Conservation (phyloP, 1,284 basidiomycete species). For the Phellinidium pouzarii region DNA sequence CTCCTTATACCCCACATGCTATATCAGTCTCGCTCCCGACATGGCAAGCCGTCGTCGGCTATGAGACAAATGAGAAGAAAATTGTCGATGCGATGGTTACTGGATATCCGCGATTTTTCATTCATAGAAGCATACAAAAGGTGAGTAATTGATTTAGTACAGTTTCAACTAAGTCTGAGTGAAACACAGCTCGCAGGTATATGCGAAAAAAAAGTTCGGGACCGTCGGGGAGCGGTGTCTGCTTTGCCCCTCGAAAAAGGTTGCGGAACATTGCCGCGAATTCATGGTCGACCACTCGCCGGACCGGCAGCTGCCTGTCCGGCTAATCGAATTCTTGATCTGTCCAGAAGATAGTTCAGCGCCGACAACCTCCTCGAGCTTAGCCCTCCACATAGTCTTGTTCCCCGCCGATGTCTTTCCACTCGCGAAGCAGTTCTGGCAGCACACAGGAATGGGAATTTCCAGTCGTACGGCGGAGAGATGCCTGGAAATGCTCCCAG, state of each 20-base stretch:
- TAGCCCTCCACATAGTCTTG: slow-evolving; percentile 76
- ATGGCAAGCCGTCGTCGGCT: slow-evolving; percentile 91
- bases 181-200: slow-evolving; percentile 61
- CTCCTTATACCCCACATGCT: slow-evolving; percentile 76
- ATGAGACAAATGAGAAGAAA: slow-evolving; percentile 87
- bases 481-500: slow-evolving; percentile 63
- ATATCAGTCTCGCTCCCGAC: slow-evolving; percentile 96
- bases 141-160: slow-evolving; percentile 37
- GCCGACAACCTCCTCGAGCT: slow-evolving; percentile 27
- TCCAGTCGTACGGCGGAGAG: slow-evolving; percentile 84
- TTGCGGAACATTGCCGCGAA: slow-evolving; percentile 68
- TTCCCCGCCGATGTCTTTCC: slow-evolving; percentile 63
- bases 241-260: slow-evolving; percentile 67
- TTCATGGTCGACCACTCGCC: slow-evolving; percentile 61
- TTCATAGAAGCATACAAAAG: slow-evolving; percentile 84
- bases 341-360: slow-evolving; percentile 44
- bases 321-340: slow-evolving; percentile 71
- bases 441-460: slow-evolving; percentile 89
- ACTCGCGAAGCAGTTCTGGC: slow-evolving; percentile 91
- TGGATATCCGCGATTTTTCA: slow-evolving; percentile 98
- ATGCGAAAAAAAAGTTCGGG: slow-evolving; percentile 76
- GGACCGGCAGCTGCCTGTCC: slow-evolving; percentile 38
- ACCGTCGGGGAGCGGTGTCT: slow-evolving; percentile 65
- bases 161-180: slow-evolving; percentile 9
- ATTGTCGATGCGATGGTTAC: slow-evolving; percentile 80